phyloP scores from a whole-genome alignment of 2,329 filamentous ascomycete genomes.

The Arthrobotrys iridis region DNA sequence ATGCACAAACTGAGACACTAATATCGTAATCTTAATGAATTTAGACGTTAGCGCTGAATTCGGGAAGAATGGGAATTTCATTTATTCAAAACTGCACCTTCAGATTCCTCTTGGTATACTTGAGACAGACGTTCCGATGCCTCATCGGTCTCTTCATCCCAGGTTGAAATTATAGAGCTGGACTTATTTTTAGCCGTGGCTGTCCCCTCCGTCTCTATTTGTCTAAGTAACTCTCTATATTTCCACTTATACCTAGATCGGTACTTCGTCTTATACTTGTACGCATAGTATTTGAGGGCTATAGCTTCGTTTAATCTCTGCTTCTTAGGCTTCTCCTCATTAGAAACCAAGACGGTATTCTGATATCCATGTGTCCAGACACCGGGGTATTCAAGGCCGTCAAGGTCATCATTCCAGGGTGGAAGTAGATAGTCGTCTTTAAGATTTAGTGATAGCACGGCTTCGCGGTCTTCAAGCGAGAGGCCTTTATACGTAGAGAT shows the following conservation, averaged over 20 bases:
- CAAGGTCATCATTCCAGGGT: not conserved
- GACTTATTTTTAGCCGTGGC: too few species aligned
- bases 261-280: not conserved
- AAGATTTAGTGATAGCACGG: not conserved
- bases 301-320: not conserved
- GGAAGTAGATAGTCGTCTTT: not conserved
- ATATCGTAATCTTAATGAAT: too few species aligned
- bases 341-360: too few species aligned
- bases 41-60: too few species aligned
- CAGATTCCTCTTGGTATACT: too few species aligned
- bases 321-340: not conserved
- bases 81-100: too few species aligned
- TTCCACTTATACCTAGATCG: not conserved
- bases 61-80: too few species aligned
- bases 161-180: not conserved
- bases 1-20: too few species aligned
- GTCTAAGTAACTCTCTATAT: not conserved
- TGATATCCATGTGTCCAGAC: too few species aligned
- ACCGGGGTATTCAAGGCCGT: too few species aligned
- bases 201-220: not conserved
- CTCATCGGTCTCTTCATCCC: too few species aligned
- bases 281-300: not conserved
- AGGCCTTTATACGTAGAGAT: not conserved
- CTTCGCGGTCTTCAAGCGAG: not conserved
- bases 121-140: too few species aligned